These are phyloP conservation scores for Lentinula aciculospora DNA, from an alignment of 768 basidiomycete species.

Conservation along the genomic window DNA sequence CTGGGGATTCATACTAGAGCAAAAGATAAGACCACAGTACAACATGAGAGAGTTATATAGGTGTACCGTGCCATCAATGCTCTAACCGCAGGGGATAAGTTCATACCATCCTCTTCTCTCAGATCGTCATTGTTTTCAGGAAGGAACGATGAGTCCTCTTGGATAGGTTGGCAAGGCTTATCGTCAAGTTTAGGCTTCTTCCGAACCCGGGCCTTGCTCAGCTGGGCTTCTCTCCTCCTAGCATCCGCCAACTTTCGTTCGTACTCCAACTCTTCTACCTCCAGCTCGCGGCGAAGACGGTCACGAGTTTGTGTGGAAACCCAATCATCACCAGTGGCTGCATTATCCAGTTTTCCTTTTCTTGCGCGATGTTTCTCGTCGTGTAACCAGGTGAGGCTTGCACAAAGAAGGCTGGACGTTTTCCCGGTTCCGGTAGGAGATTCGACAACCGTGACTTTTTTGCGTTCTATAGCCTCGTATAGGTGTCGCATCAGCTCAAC, in stretches of 20 bases:
- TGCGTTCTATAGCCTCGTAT: slow-evolving; percentile 71
- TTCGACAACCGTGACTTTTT: slow-evolving; percentile 77
- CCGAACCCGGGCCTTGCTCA: slow-evolving; percentile 49
- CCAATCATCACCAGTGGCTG: slow-evolving; percentile 39
- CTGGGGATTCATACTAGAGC: background rate
- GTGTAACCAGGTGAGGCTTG: slow-evolving; percentile 67
- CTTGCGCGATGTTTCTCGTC: slow-evolving; percentile 67
- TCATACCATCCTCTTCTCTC: slow-evolving; percentile 31
- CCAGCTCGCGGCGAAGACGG: slow-evolving; percentile 58
- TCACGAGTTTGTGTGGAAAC: slow-evolving; percentile 67
- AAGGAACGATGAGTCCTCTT: slow-evolving; percentile 66
- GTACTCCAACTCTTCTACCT: slow-evolving; percentile 60
- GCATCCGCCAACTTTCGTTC: slow-evolving; percentile 55
- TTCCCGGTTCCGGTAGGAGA: slow-evolving; percentile 92
- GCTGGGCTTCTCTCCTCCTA: slow-evolving; percentile 53
- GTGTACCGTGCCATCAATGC: slow-evolving; percentile 70
- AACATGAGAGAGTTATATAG: slow-evolving; percentile 4
- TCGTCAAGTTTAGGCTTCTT: slow-evolving; percentile 37
- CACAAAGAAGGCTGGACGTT: slow-evolving; percentile 74
- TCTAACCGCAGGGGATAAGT: slow-evolving; percentile 72
- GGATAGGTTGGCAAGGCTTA: slow-evolving; percentile 19
- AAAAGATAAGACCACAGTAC: slow-evolving; percentile 13
- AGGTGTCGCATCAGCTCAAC: slow-evolving; percentile 83
- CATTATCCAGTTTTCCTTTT: slow-evolving; percentile 53
- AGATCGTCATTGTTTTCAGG: slow-evolving; percentile 47